phyloP scores from a whole-genome alignment of 169 alveolate genomes.

The Plasmodium inui region DNA sequence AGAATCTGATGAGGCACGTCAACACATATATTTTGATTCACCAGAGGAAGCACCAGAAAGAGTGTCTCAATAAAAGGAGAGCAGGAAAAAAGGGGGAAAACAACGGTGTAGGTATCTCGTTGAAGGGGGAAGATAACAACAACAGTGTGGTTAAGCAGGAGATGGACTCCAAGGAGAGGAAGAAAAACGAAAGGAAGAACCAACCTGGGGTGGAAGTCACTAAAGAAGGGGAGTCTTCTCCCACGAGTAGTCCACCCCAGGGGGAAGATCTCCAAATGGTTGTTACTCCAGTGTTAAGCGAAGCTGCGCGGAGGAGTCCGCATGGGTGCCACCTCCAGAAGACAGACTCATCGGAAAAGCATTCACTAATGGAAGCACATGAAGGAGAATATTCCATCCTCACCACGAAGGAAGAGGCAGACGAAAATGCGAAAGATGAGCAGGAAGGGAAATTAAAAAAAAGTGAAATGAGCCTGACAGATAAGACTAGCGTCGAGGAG shows the following conservation, averaged over 20 bases:
- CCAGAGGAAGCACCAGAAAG: background rate
- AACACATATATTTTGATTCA: background rate
- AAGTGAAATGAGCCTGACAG: constrained; percentile 1
- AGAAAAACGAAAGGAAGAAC: background rate
- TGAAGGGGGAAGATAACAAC: background rate
- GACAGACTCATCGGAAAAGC: background rate
- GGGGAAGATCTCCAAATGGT: background rate
- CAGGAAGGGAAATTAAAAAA: background rate
- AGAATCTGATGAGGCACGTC: background rate
- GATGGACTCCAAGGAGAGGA: background rate
- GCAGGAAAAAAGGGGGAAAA: background rate
- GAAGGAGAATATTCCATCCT: background rate
- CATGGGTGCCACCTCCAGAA: background rate
- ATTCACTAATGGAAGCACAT: background rate
- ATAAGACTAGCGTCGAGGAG: background rate
- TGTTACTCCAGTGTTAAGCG: background rate
- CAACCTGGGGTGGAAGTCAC: background rate
- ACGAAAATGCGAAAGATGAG: background rate
- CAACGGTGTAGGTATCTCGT: background rate
- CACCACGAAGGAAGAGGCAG: background rate
- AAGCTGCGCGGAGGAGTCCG: background rate
- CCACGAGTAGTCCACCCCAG: background rate
- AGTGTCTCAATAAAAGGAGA: background rate
- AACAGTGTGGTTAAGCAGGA: background rate
- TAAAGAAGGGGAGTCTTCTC: background rate